Evolutionary conservation across 2,329 filamentous ascomycete species (phyloP).

Genomic region (Trichoderma lentiforme): DNA sequence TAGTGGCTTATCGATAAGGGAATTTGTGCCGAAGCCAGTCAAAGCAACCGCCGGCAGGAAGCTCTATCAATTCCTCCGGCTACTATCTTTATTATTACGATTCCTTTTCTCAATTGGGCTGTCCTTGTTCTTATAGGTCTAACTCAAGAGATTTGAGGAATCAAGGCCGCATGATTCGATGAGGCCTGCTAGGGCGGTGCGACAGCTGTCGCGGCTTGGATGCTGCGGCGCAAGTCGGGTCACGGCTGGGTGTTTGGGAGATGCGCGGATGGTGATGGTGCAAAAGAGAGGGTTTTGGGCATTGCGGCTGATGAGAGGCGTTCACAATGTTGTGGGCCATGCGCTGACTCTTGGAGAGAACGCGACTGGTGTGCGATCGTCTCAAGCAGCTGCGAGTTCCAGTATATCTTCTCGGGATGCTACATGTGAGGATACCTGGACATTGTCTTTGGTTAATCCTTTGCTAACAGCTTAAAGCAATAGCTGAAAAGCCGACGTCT

Average conservation of each 20-base stretch:
- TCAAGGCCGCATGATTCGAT: conserved; percentile 18
- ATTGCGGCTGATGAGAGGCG: conserved; percentile 19
- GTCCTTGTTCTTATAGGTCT: background rate
- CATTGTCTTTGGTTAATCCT: background rate
- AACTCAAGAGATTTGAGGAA: background rate
- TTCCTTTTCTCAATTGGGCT: background rate
- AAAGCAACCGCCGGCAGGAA: background rate
- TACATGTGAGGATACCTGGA: background rate
- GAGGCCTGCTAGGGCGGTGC: conserved; percentile 23
- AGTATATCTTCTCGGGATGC: background rate
- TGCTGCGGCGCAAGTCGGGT: conserved; percentile 1
- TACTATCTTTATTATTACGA: background rate
- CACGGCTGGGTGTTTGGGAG: background rate
- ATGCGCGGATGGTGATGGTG: background rate
- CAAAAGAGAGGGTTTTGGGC: conserved; percentile 18
- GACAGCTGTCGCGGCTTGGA: conserved; percentile 17
- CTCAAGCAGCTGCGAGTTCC: background rate
- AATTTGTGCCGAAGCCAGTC: background rate
- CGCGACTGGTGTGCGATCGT: conserved; percentile 10
- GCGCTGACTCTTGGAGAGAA: conserved; percentile 20
- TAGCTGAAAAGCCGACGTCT: background rate
- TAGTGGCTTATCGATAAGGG: conserved; percentile 15
- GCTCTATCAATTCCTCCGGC: background rate
- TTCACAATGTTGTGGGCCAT: conserved; percentile 20
- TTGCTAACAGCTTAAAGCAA: background rate